These are phyloP conservation scores for Trametes polyzona DNA, from an alignment of 1,284 basidiomycete genomes.

Conservation along the genomic window DNA sequence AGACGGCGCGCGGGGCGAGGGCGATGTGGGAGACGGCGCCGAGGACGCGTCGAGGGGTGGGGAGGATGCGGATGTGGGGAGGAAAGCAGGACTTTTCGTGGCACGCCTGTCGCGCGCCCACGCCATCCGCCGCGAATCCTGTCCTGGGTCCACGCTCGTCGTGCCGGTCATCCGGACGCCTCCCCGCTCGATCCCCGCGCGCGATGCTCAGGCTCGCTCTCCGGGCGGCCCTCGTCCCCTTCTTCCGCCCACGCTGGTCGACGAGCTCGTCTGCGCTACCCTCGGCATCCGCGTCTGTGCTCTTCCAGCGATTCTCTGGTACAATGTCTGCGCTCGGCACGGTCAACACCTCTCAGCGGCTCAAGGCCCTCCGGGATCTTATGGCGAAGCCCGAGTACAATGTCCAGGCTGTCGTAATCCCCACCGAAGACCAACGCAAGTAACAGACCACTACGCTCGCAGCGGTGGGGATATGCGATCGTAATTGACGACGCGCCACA, in stretches of 20 bases:
- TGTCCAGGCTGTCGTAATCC: slow-evolving; percentile 77
- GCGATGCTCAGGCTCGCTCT: slow-evolving; percentile 1
- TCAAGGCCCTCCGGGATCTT: slow-evolving; percentile 63
- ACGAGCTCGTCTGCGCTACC: neutral
- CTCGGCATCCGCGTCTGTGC: neutral
- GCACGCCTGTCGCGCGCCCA: slow-evolving; percentile 1
- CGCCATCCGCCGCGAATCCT: neutral
- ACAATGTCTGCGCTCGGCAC: slow-evolving; percentile 42
- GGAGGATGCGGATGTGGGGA: neutral
- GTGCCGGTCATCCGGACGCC: neutral
- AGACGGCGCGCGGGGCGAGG: neutral
- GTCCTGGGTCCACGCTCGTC: neutral
- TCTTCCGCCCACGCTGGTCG: neutral
- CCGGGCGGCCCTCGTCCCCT: neutral
- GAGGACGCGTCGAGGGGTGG: neutral
- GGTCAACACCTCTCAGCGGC: slow-evolving; percentile 64
- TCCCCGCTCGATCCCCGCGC: neutral
- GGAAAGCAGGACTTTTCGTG: neutral
- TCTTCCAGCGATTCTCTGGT: slow-evolving; percentile 7
- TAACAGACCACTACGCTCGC: slow-evolving; percentile 15
- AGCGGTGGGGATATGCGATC: neutral
- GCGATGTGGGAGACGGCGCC: neutral
- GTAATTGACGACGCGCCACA: slow-evolving; percentile 34
- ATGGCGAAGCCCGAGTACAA: slow-evolving; percentile 63
- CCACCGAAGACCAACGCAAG: slow-evolving; percentile 89